Conservation (phyloP, 2,329 filamentous ascomycete genomes). For the Nemania sp. region DNA sequence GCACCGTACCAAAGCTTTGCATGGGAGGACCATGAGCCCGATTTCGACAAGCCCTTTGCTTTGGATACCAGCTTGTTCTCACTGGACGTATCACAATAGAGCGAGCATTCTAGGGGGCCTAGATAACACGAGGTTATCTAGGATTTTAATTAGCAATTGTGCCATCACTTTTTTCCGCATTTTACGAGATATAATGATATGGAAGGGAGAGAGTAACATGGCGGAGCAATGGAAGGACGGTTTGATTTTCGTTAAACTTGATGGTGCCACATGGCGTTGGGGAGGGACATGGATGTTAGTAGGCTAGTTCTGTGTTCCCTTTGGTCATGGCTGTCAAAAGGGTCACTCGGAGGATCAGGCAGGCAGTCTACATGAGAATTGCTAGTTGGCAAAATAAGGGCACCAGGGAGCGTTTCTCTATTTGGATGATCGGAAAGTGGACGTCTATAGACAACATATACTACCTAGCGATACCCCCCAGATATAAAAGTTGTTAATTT, state of each 20-base stretch:
- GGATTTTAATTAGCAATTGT: constrained; percentile 4
- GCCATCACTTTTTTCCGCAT: constrained; percentile 1
- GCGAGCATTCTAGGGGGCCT: background rate
- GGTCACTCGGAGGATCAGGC: background rate
- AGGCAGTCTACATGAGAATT: background rate
- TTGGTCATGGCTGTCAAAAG: constrained; percentile 15
- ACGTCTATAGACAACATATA: constrained; percentile 36
- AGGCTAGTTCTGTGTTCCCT: constrained; percentile 8
- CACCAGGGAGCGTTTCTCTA: constrained; percentile 22
- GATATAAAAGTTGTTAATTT: constrained; percentile 28
- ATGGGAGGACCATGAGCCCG: constrained; percentile 64
- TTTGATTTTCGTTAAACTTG: constrained; percentile 21
- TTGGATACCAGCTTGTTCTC: constrained; percentile 62
- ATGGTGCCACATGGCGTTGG: constrained; percentile 26
- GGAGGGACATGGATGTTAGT: constrained; percentile 6
- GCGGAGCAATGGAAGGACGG: background rate
- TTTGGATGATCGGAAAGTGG: constrained; percentile 32
- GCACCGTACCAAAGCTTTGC: constrained; percentile 46
- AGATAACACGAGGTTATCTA: background rate
- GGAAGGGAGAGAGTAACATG: constrained; percentile 1
- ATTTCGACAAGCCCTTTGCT: constrained; percentile 66
- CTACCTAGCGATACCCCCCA: constrained; percentile 38
- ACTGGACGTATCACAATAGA: constrained; percentile 51
- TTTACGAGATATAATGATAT: constrained; percentile 28
- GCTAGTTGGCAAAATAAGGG: constrained; percentile 8